phyloP scores from a whole-genome alignment of 129 eudicot species.

The Smallanthus sonchifolius region DNA sequence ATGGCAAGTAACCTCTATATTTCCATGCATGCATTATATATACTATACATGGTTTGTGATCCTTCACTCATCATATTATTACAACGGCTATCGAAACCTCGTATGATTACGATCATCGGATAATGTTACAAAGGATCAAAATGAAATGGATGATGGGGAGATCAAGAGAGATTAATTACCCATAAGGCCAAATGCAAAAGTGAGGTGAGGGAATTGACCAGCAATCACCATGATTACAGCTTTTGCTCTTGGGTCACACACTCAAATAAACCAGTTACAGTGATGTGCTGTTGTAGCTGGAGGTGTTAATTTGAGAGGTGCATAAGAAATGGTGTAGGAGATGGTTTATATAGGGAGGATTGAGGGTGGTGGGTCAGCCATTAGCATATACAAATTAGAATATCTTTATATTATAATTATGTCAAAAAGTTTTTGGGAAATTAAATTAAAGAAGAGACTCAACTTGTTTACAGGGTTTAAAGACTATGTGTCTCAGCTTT shows the following conservation, averaged over 20 bases:
- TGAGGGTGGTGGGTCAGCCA: conserved; percentile 10
- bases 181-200: conserved; percentile 75
- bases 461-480: background rate
- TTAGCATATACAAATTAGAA: background rate
- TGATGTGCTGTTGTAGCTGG: background rate
- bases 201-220: conserved; percentile 44
- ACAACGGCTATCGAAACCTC: background rate
- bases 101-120: background rate
- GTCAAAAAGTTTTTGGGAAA: conserved; percentile 12
- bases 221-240: conserved; percentile 21
- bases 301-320: conserved; percentile 22
- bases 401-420: background rate
- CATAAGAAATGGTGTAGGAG: conserved; percentile 16
- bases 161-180: conserved; percentile 43
- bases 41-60: background rate
- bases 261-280: conserved; percentile 16
- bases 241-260: conserved; percentile 16
- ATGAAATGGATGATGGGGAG: background rate
- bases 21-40: conserved; percentile 26
- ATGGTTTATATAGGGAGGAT: conserved; percentile 25
- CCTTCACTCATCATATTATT: background rate
- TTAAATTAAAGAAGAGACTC: conserved; percentile 8
- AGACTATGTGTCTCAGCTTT: background rate
- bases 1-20: conserved; percentile 3
- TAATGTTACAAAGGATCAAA: background rate